Percentiles rank a stretch among this genome's conserved stretches.
Conservation (phyloP, 352 stramenopile genomes). For the Phytophthora hybrid region DNA sequence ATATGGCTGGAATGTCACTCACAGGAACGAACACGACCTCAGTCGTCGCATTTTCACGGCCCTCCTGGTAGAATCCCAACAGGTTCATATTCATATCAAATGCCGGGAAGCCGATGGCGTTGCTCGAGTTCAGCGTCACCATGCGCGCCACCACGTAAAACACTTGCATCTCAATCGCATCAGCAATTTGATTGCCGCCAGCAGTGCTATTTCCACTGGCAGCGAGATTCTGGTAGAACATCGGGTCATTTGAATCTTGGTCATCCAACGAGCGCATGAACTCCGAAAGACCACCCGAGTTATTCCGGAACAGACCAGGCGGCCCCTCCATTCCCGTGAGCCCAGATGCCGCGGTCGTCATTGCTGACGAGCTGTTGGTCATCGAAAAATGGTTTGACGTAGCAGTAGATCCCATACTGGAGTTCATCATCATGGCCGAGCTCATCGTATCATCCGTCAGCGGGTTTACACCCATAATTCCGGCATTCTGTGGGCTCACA, state of each 20-base stretch:
- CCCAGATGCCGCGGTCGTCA: conserved; percentile 44
- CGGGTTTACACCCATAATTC: conserved; percentile 39
- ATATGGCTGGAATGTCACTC: conserved; percentile 78
- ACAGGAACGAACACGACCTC: conserved; percentile 86
- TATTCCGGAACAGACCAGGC: conserved; percentile 77
- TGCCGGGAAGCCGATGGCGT: conserved; percentile 79
- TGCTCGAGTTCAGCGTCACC: conserved; percentile 76
- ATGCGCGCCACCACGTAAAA: conserved; percentile 83
- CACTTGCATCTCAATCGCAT: conserved; percentile 86
- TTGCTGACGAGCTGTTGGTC: conserved; percentile 40
- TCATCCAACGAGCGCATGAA: conserved; percentile 85
- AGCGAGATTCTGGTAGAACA: conserved; percentile 74
- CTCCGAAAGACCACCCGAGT: conserved; percentile 77
- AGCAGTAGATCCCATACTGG: conserved; percentile 49
- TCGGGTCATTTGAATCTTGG: conserved; percentile 61
- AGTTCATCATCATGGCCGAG: conserved; percentile 78
- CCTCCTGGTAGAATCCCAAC: conserved; percentile 87
- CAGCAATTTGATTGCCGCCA: conserved; percentile 55
- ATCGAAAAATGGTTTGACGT: conserved; percentile 68
- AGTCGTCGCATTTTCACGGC: conserved; percentile 72
- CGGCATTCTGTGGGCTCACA: conserved; percentile 60
- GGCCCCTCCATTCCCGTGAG: conserved; percentile 74
- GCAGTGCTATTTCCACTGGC: conserved; percentile 31
- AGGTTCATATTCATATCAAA: conserved; percentile 78
- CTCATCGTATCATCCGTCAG: conserved; percentile 55